A percentile compares a stretch with the other conserved stretches of the same genome.
Evolutionary conservation across 352 stramenopile genomes (phyloP).

Genomic region (Pythium catenulatum): DNA sequence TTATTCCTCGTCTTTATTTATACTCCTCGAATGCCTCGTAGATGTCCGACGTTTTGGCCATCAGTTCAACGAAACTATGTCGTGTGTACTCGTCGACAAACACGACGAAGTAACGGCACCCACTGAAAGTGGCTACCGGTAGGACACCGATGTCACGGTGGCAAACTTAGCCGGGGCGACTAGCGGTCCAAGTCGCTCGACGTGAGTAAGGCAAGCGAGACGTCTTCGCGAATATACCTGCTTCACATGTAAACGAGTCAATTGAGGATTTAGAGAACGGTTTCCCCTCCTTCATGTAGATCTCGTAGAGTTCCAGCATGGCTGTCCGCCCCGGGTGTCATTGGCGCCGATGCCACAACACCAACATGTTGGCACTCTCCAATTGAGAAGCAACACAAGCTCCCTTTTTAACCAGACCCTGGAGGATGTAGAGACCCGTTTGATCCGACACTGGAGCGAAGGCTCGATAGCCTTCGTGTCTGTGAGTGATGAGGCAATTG

Average conservation of each 20-base stretch:
- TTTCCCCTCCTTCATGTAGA: conserved; percentile 19
- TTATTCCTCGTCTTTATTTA: background rate
- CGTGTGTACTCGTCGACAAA: conserved; percentile 54
- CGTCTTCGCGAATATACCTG: conserved; percentile 31
- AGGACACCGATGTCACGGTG: conserved; percentile 47
- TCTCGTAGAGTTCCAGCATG: conserved; percentile 36
- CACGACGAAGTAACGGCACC: conserved; percentile 31
- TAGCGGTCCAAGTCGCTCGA: background rate
- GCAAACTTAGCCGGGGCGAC: conserved; percentile 9
- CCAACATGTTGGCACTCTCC: conserved; percentile 22
- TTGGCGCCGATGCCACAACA: conserved; percentile 31
- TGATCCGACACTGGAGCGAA: conserved; percentile 13
- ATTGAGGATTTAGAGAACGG: conserved; percentile 24
- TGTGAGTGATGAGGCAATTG: conserved; percentile 37
- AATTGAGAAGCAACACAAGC: conserved; percentile 16
- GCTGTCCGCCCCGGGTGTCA: conserved; percentile 21
- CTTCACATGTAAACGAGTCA: conserved; percentile 29
- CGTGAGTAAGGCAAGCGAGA: conserved; percentile 19
- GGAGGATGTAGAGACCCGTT: conserved; percentile 38
- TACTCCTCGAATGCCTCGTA: conserved; percentile 33
- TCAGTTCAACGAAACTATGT: conserved; percentile 5
- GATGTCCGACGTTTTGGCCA: background rate
- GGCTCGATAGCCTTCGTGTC: background rate
- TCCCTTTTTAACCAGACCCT: conserved; percentile 1
- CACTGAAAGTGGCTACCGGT: conserved; percentile 22